phyloP scores from a whole-genome alignment of 805 yeast genomes.

The Wickerhamomyces tratensis region DNA sequence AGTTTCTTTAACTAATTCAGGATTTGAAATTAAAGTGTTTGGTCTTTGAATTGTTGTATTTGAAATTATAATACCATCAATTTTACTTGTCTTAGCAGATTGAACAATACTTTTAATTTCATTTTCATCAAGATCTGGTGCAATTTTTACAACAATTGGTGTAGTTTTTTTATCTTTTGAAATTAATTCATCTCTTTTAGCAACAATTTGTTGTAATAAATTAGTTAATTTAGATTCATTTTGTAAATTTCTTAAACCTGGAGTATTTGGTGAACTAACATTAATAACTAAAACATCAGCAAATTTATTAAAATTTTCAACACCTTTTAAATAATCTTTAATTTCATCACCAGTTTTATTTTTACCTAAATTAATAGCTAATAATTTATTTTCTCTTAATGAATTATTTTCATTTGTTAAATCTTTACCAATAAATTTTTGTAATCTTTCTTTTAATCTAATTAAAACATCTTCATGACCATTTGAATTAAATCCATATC shows the following conservation, averaged over 20 bases:
- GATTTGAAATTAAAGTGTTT: conserved; percentile 38
- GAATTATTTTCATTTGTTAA: conserved; percentile 26
- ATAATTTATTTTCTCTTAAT: conserved; percentile 50
- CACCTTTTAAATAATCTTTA: conserved; percentile 79
- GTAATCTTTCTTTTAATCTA: conserved; percentile 56
- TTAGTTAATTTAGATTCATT: conserved; percentile 61
- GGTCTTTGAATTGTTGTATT: conserved; percentile 92
- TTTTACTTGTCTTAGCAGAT: conserved; percentile 64
- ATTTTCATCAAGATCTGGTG: conserved; percentile 80
- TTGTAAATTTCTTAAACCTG: conserved; percentile 86
- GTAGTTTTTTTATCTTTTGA: conserved; percentile 41
- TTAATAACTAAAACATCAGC: conserved; percentile 89
- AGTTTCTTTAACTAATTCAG: conserved; percentile 39
- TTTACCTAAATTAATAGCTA: conserved; percentile 85
- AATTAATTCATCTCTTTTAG: conserved; percentile 51
- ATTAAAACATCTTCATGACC: conserved; percentile 75
- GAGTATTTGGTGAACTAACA: conserved; percentile 94
- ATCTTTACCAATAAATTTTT: conserved; percentile 19
- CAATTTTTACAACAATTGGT: conserved; percentile 83
- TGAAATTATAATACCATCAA: conserved; percentile 88
- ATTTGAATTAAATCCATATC: conserved; percentile 90
- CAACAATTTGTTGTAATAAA: conserved; percentile 57
- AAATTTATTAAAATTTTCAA: conserved; percentile 64
- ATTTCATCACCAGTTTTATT: conserved; percentile 89
- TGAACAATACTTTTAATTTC: conserved; percentile 78